Conservation (phyloP, 768 basidiomycete genomes). For the Xerocomus brunneocitrinus region DNA sequence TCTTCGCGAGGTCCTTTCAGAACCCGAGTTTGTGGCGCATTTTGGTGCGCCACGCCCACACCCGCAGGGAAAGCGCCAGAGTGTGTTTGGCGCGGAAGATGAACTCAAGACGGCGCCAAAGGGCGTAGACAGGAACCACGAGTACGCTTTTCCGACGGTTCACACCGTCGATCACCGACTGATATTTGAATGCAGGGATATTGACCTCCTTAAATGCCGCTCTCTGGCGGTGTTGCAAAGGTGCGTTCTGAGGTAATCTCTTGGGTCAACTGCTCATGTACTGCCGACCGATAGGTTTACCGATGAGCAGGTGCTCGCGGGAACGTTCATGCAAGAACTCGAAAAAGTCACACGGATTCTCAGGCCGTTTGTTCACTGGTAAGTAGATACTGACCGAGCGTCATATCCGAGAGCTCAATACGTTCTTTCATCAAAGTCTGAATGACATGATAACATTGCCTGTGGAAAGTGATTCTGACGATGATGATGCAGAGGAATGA, state of each 20-base stretch:
- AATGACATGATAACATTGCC: constrained; percentile 69
- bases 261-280: background rate
- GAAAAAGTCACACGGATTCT: constrained; percentile 50
- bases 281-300: constrained; percentile 47
- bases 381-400: constrained; percentile 16
- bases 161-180: background rate
- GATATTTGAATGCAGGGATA: constrained; percentile 52
- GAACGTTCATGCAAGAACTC: constrained; percentile 61
- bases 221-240: constrained; percentile 63
- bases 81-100: constrained; percentile 83
- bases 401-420: background rate
- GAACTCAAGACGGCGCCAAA: constrained; percentile 91
- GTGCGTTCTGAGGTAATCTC: constrained; percentile 35
- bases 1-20: constrained; percentile 63
- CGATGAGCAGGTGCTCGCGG: constrained; percentile 66
- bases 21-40: constrained; percentile 63
- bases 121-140: constrained; percentile 78
- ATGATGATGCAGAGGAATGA: constrained; percentile 9
- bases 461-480: constrained; percentile 20
- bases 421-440: constrained; percentile 37
- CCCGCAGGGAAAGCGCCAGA: constrained; percentile 59
- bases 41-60: constrained; percentile 71
- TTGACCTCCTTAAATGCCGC: constrained; percentile 85
- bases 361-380: constrained; percentile 80
- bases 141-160: constrained; percentile 36